phyloP scores from a whole-genome alignment of 2,329 filamentous ascomycete species.

The Cladosporium sp. region DNA sequence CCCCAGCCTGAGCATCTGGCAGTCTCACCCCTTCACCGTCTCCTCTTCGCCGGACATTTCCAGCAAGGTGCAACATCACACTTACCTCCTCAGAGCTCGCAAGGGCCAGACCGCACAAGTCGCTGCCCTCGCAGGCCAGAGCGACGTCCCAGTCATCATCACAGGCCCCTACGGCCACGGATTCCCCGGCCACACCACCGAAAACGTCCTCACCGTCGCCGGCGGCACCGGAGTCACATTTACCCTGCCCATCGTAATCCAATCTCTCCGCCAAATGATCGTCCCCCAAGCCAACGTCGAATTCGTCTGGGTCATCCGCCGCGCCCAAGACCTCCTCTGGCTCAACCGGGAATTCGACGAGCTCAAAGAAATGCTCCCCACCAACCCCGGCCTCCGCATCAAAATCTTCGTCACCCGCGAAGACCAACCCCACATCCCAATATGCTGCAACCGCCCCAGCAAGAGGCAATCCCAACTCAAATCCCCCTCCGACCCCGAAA shows the following conservation, averaged over 20 bases:
- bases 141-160: slow-evolving; percentile 50
- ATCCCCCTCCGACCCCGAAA: neutral
- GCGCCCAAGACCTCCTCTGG: slow-evolving; percentile 54
- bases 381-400: slow-evolving; percentile 41
- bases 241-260: slow-evolving; percentile 49
- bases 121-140: slow-evolving; percentile 36
- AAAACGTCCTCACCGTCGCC: slow-evolving; percentile 33
- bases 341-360: slow-evolving; percentile 52
- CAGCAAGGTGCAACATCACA: slow-evolving; percentile 31
- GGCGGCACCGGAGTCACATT: slow-evolving; percentile 58
- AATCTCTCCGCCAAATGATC: slow-evolving; percentile 34
- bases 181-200: slow-evolving; percentile 1
- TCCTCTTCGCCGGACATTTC: slow-evolving; percentile 43
- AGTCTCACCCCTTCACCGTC: slow-evolving; percentile 67
- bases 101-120: slow-evolving; percentile 56
- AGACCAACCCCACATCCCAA: slow-evolving; percentile 10
- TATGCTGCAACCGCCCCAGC: slow-evolving; percentile 11
- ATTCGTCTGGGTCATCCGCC: slow-evolving; percentile 62
- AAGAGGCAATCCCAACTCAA: neutral
- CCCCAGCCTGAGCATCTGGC: slow-evolving; percentile 61
- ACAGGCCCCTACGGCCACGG: slow-evolving; percentile 57
- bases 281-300: slow-evolving; percentile 46
- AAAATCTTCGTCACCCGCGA: slow-evolving; percentile 59
- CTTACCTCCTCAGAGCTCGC: slow-evolving; percentile 34
- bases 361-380: slow-evolving; percentile 34